These are phyloP conservation scores for Penicillium bovifimosum DNA, from an alignment of 495 filamentous ascomycete genomes.

Conservation along the genomic window DNA sequence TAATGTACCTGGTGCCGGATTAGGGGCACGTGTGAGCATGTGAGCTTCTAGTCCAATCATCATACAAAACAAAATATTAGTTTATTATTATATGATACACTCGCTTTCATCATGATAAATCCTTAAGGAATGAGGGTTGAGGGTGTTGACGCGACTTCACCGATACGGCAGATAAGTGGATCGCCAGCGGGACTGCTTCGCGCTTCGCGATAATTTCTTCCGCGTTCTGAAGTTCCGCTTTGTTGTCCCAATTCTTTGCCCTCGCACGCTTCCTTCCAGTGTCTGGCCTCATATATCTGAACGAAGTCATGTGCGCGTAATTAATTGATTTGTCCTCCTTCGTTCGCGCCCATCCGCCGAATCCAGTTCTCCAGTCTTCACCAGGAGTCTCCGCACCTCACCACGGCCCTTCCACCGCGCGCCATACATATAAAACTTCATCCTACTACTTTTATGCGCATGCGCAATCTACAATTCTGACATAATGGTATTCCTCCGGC, in stretches of 20 bases:
- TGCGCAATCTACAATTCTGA: not conserved
- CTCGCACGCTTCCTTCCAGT: not conserved
- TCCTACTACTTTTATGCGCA: not conserved
- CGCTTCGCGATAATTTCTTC: constrained; percentile 1
- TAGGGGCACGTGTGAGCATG: no score
- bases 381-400: not conserved
- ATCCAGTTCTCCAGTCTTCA: not conserved
- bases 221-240: not conserved
- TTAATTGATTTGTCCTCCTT: not conserved
- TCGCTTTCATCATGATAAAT: no score
- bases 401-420: not conserved
- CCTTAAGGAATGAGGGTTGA: no score
- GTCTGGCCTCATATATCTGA: not conserved
- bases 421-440: not conserved
- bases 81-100: no score
- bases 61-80: no score
- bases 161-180: not conserved
- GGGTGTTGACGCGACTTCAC: not conserved
- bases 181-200: not conserved
- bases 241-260: not conserved
- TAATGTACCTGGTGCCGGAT: no score
- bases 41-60: no score
- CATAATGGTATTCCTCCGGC: constrained; percentile 34
- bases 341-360: not conserved
- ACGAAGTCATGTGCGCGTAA: not conserved